phyloP scores from a whole-genome alignment of 805 yeast species.

The Saccharomycopsis oosterbeekiorum region DNA sequence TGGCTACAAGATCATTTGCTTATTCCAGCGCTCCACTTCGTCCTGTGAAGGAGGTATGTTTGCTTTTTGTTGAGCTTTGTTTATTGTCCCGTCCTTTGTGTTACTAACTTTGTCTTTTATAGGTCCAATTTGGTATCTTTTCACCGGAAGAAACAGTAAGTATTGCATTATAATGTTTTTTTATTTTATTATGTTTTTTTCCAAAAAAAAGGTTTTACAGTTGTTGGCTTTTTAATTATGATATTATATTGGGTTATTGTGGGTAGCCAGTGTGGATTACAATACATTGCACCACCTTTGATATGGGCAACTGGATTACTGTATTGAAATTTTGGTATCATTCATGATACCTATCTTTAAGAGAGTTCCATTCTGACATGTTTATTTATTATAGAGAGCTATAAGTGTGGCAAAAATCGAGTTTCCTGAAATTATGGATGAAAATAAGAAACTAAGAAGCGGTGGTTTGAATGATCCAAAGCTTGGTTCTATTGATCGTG shows the following conservation, averaged over 20 bases:
- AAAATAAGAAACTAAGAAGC: constrained; percentile 88
- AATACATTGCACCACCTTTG: background rate
- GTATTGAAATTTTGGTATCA: background rate
- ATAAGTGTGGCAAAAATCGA: constrained; percentile 96
- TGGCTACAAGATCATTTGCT: constrained; percentile 43
- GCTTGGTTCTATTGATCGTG: constrained; percentile 93
- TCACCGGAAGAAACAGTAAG: constrained; percentile 88
- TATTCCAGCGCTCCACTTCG: constrained; percentile 98
- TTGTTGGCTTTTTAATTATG: too few species aligned
- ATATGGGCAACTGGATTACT: background rate
- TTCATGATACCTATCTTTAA: background rate
- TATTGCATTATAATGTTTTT: constrained; percentile 6
- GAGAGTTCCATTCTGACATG: background rate
- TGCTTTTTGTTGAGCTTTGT: background rate
- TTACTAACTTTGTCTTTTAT: constrained; percentile 17
- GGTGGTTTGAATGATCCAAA: constrained; percentile 98
- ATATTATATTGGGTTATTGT: too few species aligned
- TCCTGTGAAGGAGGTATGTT: constrained; percentile 83
- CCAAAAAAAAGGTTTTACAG: background rate
- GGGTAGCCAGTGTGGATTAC: too few species aligned
- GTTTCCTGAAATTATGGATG: constrained; percentile 99
- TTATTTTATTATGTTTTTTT: background rate
- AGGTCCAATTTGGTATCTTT: constrained; percentile 92
- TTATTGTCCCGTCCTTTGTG: constrained; percentile 11
- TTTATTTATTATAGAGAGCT: constrained; percentile 49